Evolutionary conservation across 495 filamentous ascomycete genomes (phyloP), one percentile per base, ranked within the genome.

Genomic region (Xylaria castorea): DNA sequence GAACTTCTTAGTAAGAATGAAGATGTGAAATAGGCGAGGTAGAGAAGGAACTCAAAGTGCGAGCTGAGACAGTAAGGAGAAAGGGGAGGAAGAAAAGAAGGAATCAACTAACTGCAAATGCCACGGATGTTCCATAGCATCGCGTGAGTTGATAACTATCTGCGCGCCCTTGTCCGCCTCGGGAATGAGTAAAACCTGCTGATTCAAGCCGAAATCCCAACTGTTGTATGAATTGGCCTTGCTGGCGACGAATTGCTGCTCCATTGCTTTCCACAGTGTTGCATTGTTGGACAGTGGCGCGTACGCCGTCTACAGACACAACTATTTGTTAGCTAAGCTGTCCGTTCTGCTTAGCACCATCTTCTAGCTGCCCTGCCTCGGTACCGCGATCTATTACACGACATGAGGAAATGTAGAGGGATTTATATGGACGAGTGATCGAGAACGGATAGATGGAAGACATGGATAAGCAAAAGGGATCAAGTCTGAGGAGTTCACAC

Each of bases 101-200:
- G 60, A 20, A n/a, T 22, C 11, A 27, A 70, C 77, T 75, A 18
- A 80, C 78, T 80, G 78, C 62, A 80, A 70, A 46, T 80, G 78
- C 75, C 77, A 80, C n/a, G 78, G 78, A 60, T 80, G 78, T 60
- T 80, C 77, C 78, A 80, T 80, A 32, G 85, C 85, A 78, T 94
- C 93, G 73, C 88, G 80, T 73, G 92, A 84, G 71, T 93, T 90
- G 42, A 93, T 89, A 38, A 93, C 82, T 27, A 94, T 77, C 40
- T 83, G 84, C 61, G 92, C 92, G 46, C 91, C 91, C 70, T 88
- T 85, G 72, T 87, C 83, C n/a, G 89, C 89, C 63, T 89, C 85
- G 50, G 92, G 88, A 36, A 87, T 75, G 34, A 77, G 78, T 20
- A 80, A 70, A 18, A 80, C 78, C 51, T 80, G 78, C 44, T 80